Evolutionary conservation across 1,284 basidiomycete species (phyloP).

Genomic region (Pseudozyma hubeiensis): DNA sequence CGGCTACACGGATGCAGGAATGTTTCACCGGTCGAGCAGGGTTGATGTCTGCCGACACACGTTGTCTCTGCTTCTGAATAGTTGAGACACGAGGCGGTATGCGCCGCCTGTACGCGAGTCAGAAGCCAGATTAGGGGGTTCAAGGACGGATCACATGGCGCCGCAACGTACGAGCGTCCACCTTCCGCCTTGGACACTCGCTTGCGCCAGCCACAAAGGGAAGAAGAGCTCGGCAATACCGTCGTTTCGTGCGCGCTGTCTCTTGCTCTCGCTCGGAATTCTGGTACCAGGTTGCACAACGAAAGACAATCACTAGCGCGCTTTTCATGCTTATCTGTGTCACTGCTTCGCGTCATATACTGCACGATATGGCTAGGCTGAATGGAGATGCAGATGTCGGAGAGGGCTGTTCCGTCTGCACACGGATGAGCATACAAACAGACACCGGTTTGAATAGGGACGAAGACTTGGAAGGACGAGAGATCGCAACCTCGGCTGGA

Average conservation of each 20-base stretch:
- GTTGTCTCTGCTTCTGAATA: not conserved
- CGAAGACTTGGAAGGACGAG: not conserved
- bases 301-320: not conserved
- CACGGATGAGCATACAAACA: not conserved
- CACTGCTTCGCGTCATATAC: not conserved
- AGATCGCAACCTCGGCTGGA: not conserved
- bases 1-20: not conserved
- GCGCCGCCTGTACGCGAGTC: not conserved
- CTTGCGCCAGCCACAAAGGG: not conserved
- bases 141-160: not conserved
- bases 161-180: not conserved
- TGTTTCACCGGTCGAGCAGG: not conserved
- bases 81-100: not conserved
- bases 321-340: not conserved
- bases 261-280: not conserved
- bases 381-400: not conserved
- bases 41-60: too few relatives aligned
- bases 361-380: not conserved
- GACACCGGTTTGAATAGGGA: slow-evolving; percentile 1
- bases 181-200: not conserved
- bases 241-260: not conserved
- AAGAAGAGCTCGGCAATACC: not conserved
- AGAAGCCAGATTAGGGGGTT: not conserved
- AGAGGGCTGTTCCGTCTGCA: slow-evolving; percentile 5
- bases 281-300: not conserved